Evolutionary conservation across 371 early-diverging fungal species (phyloP).

Genomic region (Rhizopus microsporus): DNA sequence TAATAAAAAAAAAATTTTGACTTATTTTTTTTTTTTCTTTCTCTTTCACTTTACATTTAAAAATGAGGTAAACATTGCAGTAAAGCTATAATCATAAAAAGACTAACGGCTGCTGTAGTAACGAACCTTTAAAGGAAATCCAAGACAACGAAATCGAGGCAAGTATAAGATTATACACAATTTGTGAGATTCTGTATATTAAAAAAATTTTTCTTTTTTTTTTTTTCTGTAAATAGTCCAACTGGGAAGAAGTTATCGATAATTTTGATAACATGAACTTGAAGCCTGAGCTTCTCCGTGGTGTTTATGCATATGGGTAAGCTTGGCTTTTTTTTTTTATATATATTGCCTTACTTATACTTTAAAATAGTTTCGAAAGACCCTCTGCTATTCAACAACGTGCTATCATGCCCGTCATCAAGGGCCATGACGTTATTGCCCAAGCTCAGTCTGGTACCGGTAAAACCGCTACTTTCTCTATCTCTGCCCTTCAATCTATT

Average conservation of each 20-base stretch:
- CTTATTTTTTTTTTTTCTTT: slow-evolving; percentile 23
- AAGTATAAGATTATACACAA: slow-evolving; percentile 3
- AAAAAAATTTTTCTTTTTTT: slow-evolving; percentile 14
- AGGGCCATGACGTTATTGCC: slow-evolving; percentile 89
- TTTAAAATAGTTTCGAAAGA: slow-evolving; percentile 70
- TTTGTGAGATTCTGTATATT: slow-evolving; percentile 11
- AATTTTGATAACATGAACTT: slow-evolving; percentile 88
- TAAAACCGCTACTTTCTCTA: slow-evolving; percentile 96
- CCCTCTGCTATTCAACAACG: slow-evolving; percentile 93
- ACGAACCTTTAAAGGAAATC: slow-evolving; percentile 43
- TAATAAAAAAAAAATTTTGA: slow-evolving; percentile 6
- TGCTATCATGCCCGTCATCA: slow-evolving; percentile 86
- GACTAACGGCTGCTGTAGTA: slow-evolving; percentile 10
- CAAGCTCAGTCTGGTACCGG: slow-evolving; percentile 98
- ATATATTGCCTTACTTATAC: background rate
- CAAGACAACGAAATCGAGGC: slow-evolving; percentile 51
- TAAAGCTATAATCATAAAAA: background rate
- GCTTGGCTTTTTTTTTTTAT: slow-evolving; percentile 14
- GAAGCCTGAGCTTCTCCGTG: slow-evolving; percentile 82
- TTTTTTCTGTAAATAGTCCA: slow-evolving; percentile 53
- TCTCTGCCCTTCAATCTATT: slow-evolving; percentile 87
- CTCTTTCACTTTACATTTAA: slow-evolving; percentile 22
- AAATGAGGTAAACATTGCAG: slow-evolving; percentile 24
- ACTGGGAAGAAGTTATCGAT: slow-evolving; percentile 74
- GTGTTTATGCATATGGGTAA: slow-evolving; percentile 88